Conservation (phyloP, 495 filamentous ascomycete species). For the Penicillium atrosanguineum region DNA sequence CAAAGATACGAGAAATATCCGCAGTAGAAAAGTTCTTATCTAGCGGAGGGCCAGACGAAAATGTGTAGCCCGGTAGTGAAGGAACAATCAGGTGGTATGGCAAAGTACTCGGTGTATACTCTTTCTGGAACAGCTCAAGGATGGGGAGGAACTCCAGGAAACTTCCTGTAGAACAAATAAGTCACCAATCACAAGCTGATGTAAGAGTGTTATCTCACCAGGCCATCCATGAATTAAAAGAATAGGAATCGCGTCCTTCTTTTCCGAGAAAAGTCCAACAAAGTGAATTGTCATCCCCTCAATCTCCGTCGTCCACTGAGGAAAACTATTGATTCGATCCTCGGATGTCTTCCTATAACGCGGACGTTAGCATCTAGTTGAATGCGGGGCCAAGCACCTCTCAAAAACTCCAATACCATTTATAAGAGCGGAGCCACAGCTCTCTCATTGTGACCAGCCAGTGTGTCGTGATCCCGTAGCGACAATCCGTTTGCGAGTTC, state of each 20-base stretch:
- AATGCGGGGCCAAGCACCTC: neutral
- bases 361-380: neutral
- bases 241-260: slow-evolving; percentile 58
- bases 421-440: slow-evolving; percentile 47
- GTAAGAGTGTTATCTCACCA: slow-evolving; percentile 28
- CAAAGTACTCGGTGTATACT: slow-evolving; percentile 53
- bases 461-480: slow-evolving; percentile 52
- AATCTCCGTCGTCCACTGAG: slow-evolving; percentile 57
- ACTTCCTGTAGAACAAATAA: slow-evolving; percentile 30
- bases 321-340: slow-evolving; percentile 58
- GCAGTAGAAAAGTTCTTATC: slow-evolving; percentile 44
- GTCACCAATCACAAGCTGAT: neutral
- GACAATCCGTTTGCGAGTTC: slow-evolving; percentile 40
- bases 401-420: slow-evolving; percentile 32
- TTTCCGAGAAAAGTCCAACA: slow-evolving; percentile 58
- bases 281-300: slow-evolving; percentile 58
- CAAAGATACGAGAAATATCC: slow-evolving; percentile 46
- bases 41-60: slow-evolving; percentile 52
- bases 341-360: slow-evolving; percentile 48
- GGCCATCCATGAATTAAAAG: slow-evolving; percentile 63
- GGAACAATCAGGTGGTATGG: slow-evolving; percentile 69
- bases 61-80: slow-evolving; percentile 60
- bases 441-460: slow-evolving; percentile 57
- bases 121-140: slow-evolving; percentile 40
- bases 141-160: slow-evolving; percentile 59